A percentile compares a stretch with the other conserved stretches of the same genome.
phyloP scores from a whole-genome alignment of 805 yeast species.

The Saccharomyces paradoxus region DNA sequence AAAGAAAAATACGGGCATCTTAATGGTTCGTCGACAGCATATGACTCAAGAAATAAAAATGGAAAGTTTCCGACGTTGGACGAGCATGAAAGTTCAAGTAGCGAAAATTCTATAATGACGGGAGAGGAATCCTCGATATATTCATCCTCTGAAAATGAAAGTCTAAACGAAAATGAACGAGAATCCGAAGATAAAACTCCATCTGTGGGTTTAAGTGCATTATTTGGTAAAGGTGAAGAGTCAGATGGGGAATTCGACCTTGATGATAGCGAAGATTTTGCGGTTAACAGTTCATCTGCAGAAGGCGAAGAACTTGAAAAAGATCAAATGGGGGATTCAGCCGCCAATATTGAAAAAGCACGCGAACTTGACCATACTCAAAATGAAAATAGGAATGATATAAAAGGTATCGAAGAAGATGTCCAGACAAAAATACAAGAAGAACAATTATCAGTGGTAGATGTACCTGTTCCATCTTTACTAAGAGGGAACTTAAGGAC shows the following conservation, averaged over 20 bases:
- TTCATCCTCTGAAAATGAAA: constrained; percentile 10
- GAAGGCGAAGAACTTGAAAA: not conserved
- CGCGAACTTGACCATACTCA: constrained; percentile 14
- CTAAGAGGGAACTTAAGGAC: constrained; percentile 78
- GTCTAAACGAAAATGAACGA: constrained; percentile 2
- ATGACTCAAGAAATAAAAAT: constrained; percentile 2
- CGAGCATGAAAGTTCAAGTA: not conserved
- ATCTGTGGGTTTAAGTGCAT: not conserved
- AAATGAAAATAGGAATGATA: constrained; percentile 10
- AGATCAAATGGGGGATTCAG: constrained; percentile 5
- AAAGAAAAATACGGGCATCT: constrained; percentile 35
- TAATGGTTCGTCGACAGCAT: not conserved
- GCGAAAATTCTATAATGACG: constrained; percentile 3
- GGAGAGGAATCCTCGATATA: constrained; percentile 19
- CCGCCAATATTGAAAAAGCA: constrained; percentile 18
- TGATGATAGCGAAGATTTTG: constrained; percentile 6
- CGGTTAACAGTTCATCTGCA: constrained; percentile 2
- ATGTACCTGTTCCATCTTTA: constrained; percentile 70
- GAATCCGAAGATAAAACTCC: not conserved
- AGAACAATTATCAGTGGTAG: constrained; percentile 40
- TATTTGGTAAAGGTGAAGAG: constrained; percentile 6
- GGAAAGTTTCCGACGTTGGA: not conserved
- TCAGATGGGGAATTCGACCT: constrained; percentile 4
- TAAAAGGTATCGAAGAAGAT: constrained; percentile 11
- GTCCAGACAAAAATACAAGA: constrained; percentile 1